phyloP scores from a whole-genome alignment of 2,329 filamentous ascomycete genomes.

The Teratosphaeria gauchensis region DNA sequence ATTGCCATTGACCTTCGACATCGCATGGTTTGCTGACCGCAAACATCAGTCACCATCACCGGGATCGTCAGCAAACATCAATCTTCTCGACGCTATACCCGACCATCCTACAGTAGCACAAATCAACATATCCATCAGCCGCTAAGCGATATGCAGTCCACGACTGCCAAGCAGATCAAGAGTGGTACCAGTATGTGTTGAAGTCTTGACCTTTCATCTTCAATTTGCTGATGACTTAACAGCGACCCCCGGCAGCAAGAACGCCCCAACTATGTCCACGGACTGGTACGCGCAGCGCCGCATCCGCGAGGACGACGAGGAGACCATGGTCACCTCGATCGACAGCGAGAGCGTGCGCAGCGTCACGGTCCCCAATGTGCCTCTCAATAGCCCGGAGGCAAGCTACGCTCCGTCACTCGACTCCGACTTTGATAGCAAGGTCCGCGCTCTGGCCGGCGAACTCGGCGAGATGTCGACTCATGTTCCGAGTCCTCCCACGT shows the following conservation, averaged over 20 bases:
- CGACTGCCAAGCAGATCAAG: not conserved
- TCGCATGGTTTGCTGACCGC: not conserved
- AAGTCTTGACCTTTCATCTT: not conserved
- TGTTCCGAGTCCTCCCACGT: not conserved
- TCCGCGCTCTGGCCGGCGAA: not conserved
- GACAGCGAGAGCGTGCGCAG: slow-evolving; percentile 1
- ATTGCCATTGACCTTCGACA: not conserved
- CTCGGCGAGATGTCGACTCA: not conserved
- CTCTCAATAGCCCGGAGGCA: slow-evolving; percentile 9
- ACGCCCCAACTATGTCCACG: not conserved
- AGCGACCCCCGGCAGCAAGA: not conserved
- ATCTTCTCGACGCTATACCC: not conserved
- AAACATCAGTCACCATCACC: not conserved
- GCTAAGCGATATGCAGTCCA: not conserved
- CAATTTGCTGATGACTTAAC: not conserved
- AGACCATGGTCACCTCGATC: slow-evolving; percentile 2
- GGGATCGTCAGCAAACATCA: not conserved
- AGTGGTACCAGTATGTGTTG: not conserved
- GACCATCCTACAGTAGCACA: not conserved
- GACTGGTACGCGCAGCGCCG: not conserved
- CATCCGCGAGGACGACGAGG: slow-evolving; percentile 3
- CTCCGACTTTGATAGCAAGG: not conserved
- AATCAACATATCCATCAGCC: not conserved
- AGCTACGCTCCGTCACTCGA: not conserved
- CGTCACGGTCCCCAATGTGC: slow-evolving; percentile 6